These are phyloP conservation scores for Melastoma candidum DNA, from an alignment of 441 rosid genomes.

Conservation along the genomic window DNA sequence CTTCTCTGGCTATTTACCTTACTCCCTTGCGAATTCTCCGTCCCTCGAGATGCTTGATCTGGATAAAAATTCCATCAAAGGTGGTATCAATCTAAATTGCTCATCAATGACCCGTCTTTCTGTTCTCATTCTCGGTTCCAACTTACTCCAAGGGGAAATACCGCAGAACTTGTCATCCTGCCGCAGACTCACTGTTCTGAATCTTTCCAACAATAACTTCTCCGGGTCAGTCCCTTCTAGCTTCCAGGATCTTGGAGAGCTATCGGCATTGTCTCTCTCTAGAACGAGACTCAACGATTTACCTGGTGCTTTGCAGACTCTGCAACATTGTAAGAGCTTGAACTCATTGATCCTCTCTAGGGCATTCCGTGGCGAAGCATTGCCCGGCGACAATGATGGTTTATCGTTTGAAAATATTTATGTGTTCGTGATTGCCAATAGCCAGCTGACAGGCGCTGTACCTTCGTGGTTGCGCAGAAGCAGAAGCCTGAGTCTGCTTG, in stretches of 20 bases:
- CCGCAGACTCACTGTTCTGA: background rate
- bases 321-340: slow-evolving; percentile 9
- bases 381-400: background rate
- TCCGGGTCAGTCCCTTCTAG: background rate
- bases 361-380: background rate
- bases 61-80: background rate
- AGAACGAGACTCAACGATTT: background rate
- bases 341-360: background rate
- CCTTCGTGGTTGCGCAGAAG: slow-evolving; percentile 4
- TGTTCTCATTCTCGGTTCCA: slow-evolving; percentile 3
- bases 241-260: slow-evolving; percentile 4
- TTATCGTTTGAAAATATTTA: background rate
- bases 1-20: background rate
- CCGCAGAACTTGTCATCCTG: background rate
- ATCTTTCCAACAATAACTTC: background rate
- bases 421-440: background rate
- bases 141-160: background rate
- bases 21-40: slow-evolving; percentile 8
- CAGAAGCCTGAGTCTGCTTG: background rate
- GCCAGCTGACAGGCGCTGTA: slow-evolving; percentile 1
- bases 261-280: slow-evolving; percentile 3
- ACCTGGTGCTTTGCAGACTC: background rate
- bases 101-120: slow-evolving; percentile 8
- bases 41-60: slow-evolving; percentile 2
- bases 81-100: background rate